Evolutionary conservation across 2,329 filamentous ascomycete species (phyloP), one percentile per base, ranked within the genome.

Genomic region (Salinomyces thailandicus): DNA sequence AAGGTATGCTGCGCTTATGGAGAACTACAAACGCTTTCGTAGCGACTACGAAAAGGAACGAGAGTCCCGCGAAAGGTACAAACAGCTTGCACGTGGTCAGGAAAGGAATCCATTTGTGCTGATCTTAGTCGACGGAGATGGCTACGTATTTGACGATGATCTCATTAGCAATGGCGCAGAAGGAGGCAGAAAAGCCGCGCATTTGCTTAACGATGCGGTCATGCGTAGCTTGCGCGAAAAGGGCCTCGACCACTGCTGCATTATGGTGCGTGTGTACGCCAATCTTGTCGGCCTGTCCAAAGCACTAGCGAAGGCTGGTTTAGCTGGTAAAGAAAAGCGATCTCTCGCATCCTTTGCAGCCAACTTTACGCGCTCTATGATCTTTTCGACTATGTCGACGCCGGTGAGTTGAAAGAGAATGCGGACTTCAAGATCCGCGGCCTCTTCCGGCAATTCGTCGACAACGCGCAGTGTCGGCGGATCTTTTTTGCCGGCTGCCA

Each of bases 401-500:
- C 72, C 8, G 72, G 75, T 7, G 70, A 74, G 43, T 64, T 72
- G 22, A 77, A 77, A 48, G 72, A 75, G 46, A 71, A 70, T 18
- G 70, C 71, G 18, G 71, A 73, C 46, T 72, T 70, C 50, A 80
- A 80, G 52, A 64, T 80, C 36, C 65, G 72, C 50, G 72, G 61
- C 46, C 42, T 58, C 38, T 61, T 65, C 50, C 60, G 63, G 4
- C 60, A 77, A 1, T 76, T 74, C 42, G 67, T 64, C 20, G 69
- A 76, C 31, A 74, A 73, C 46, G 58, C 64, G 3, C 72, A 77
- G 48, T 81, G 77, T 60, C 74, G 72, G 46, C 75, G 78, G 50
- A 75, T 81, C 22, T 73, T 72, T 49, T 73, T 77, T 39, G 77
- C 73, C 4, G 74, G 69, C 26, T 79, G 75, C 47, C 74, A 79